Base-by-base conservation (phyloP, 2,329 filamentous ascomycete genomes). In the Neophaeococcomyces mojaviensis region DNA sequence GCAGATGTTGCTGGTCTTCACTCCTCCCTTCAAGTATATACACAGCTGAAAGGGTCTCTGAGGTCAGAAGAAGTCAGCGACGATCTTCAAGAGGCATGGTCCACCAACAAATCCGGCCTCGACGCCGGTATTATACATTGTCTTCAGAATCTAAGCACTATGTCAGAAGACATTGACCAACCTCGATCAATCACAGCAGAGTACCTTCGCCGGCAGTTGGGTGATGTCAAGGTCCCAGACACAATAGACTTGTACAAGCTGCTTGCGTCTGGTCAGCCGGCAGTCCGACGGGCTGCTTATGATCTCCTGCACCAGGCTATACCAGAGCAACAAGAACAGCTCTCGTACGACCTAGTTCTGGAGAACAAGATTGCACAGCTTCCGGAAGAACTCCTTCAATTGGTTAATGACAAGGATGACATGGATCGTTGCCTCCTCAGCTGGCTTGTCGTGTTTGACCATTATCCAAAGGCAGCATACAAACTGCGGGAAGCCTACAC, bases 391-490 rank as follows among this genome's bases (percentile, higher is more conserved):
- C 72, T 97, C 0, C 65, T 96, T 0, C 94, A 88, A 0, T 72
- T 97, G 1, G 73, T 97, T 12, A 74, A 94, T 0, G 85, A 94
- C 51, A 37, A 39, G 28, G 69, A 79, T 1, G 61, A 77, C 0
- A 71, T 95, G 39, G 79, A 88, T 43, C 80, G 82, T 8, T 98
- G 96, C 59, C 73, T 98, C 2, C 71, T 95, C 22, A 85, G 87
- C 9, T 98, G 92, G 92, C 79, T 86, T 52, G 72, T 97, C 1
- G 75, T 96, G 0, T 97, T 94, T 60, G 88, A 94, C 56, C 83
- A 90, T 36, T 94, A 90, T 60, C 71, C 73, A 15, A 79, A 81
- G 16, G 81, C 88, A 10, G 87, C 89, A 0, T 83, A 86, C 63
- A 87, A 88, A 57, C 80, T 97, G 13, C 85, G 88, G 55, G 79